phyloP scores from a whole-genome alignment of 1,284 basidiomycete genomes.

The Microbotryum scabiosae region DNA sequence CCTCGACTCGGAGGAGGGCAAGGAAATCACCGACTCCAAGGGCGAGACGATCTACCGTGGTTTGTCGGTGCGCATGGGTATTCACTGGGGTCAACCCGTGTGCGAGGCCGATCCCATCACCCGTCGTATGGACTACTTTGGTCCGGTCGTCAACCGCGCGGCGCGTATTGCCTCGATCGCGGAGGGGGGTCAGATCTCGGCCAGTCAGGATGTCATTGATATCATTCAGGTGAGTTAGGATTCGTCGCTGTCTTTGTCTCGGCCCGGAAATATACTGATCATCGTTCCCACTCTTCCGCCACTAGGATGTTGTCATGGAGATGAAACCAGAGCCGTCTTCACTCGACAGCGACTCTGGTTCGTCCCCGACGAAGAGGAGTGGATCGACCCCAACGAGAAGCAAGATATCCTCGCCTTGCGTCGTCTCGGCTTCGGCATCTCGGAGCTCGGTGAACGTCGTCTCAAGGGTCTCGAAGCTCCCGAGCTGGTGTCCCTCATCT shows the following conservation, averaged over 20 bases:
- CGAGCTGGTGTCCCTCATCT: slow-evolving; percentile 75
- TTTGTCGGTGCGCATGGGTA: slow-evolving; percentile 92
- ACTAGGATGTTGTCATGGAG: slow-evolving; percentile 37
- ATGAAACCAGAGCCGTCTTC: slow-evolving; percentile 32
- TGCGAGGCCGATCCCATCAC: slow-evolving; percentile 94
- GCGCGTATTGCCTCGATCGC: slow-evolving; percentile 77
- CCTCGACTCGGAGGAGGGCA: slow-evolving; percentile 84
- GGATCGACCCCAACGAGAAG: slow-evolving; percentile 35
- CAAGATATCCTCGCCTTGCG: slow-evolving; percentile 51
- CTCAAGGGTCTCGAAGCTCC: slow-evolving; percentile 72
- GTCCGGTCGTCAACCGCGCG: slow-evolving; percentile 85
- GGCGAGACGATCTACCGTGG: slow-evolving; percentile 75
- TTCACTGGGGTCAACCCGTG: slow-evolving; percentile 84
- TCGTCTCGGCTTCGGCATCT: slow-evolving; percentile 63
- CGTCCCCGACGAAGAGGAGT: slow-evolving; percentile 26
- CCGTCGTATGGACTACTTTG: slow-evolving; percentile 94
- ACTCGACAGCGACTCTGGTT: slow-evolving; percentile 37
- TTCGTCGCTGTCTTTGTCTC: background rate
- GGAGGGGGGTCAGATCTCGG: slow-evolving; percentile 89
- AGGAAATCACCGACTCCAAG: slow-evolving; percentile 61
- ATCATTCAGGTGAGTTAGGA: slow-evolving; percentile 54
- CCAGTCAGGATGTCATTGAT: slow-evolving; percentile 77
- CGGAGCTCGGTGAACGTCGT: slow-evolving; percentile 77
- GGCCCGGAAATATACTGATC: too few species aligned
- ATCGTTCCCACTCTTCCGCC: background rate